phyloP scores from a whole-genome alignment of 1,284 basidiomycete genomes.

The Pterulicium gracile region DNA sequence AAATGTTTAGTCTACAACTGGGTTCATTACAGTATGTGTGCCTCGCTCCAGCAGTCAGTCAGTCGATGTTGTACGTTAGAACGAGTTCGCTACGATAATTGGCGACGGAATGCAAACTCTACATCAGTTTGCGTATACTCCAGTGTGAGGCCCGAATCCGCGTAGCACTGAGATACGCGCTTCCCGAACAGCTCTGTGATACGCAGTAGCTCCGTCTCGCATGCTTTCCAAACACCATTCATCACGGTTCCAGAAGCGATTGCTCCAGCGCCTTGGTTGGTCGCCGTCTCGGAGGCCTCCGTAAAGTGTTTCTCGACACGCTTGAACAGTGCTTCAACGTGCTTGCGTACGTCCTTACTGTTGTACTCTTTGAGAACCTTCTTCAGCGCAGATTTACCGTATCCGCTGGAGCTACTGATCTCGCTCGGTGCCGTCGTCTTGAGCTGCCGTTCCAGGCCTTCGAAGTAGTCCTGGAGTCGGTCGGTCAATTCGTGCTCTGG shows the following conservation, averaged over 20 bases:
- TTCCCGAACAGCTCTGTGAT: slow-evolving; percentile 62
- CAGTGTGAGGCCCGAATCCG: slow-evolving; percentile 54
- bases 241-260: slow-evolving; percentile 60
- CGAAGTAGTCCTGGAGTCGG: slow-evolving; percentile 76
- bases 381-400: slow-evolving; percentile 70
- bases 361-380: slow-evolving; percentile 82
- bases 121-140: slow-evolving; percentile 74
- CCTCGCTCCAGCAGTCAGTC: no score
- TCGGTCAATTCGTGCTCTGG: neutral
- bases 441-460: slow-evolving; percentile 80
- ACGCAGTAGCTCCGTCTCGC: slow-evolving; percentile 70
- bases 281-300: slow-evolving; percentile 59
- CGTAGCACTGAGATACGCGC: slow-evolving; percentile 70
- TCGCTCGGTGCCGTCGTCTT: slow-evolving; percentile 76
- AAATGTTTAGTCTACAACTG: no score
- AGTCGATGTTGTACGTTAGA: no score
- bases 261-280: slow-evolving; percentile 44
- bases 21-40: no score
- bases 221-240: slow-evolving; percentile 79
- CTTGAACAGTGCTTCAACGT: slow-evolving; percentile 79
- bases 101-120: slow-evolving; percentile 64
- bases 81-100: slow-evolving; percentile 18
- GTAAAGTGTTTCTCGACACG: slow-evolving; percentile 95
- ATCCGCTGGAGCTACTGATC: slow-evolving; percentile 67
- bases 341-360: slow-evolving; percentile 81